These are phyloP conservation scores for Schizophyllum amplum DNA, from an alignment of 1,284 basidiomycete species.

Conservation along the genomic window DNA sequence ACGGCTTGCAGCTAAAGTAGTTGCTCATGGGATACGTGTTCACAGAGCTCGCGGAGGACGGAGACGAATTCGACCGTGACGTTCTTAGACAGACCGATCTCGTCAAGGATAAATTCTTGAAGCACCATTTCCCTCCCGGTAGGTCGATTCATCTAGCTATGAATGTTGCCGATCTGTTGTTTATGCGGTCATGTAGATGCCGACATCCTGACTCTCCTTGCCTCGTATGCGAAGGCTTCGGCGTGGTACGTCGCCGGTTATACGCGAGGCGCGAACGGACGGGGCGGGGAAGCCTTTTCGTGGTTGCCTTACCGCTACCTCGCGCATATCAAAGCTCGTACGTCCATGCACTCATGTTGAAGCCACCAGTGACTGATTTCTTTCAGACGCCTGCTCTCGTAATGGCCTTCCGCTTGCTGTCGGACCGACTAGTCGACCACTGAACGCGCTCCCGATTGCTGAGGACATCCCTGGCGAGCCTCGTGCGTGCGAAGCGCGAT, in stretches of 20 bases:
- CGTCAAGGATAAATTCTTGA: conserved; percentile 6
- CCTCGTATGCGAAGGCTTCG: background rate
- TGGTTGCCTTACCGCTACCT: background rate
- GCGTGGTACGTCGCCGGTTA: conserved; percentile 2
- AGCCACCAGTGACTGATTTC: background rate
- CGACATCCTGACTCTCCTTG: background rate
- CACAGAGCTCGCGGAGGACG: conserved; percentile 6
- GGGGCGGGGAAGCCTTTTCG: background rate
- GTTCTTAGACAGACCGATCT: background rate
- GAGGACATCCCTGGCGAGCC: background rate
- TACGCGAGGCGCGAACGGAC: no score
- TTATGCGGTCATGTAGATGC: no score
- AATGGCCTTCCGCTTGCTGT: background rate
- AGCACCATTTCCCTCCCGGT: conserved; percentile 11
- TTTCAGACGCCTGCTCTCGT: background rate
- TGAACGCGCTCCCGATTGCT: background rate
- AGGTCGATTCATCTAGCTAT: no score
- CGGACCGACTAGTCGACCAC: background rate
- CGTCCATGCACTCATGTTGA: background rate
- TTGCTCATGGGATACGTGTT: no score
- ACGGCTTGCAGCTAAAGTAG: no score
- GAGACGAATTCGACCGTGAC: conserved; percentile 7
- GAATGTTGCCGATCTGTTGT: no score
- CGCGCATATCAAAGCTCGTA: background rate
- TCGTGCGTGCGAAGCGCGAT: background rate